phyloP scores from a whole-genome alignment of 2,329 filamentous ascomycete genomes.

The Hymenoscyphus scutula region DNA sequence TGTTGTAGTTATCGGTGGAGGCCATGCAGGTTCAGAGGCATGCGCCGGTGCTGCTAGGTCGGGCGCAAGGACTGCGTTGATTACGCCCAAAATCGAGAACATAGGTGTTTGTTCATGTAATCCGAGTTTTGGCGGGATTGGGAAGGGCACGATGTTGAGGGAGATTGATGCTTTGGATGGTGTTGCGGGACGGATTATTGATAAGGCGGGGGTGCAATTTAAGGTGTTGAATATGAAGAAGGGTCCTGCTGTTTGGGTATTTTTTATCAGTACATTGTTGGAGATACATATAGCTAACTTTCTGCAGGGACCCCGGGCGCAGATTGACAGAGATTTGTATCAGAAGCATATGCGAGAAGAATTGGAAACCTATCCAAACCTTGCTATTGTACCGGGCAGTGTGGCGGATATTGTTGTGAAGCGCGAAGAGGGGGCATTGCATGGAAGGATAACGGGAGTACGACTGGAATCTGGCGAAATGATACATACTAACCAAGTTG shows the following conservation, averaged over 20 bases:
- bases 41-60: conserved; percentile 85
- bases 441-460: conserved; percentile 76
- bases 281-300: conserved; percentile 6
- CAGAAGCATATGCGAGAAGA: conserved; percentile 88
- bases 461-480: conserved; percentile 84
- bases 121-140: conserved; percentile 96
- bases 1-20: conserved; percentile 93
- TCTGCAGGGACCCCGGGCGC: conserved; percentile 74
- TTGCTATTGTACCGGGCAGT: conserved; percentile 79
- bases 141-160: conserved; percentile 92
- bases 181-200: conserved; percentile 80
- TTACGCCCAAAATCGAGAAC: conserved; percentile 86
- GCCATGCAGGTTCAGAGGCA: conserved; percentile 93
- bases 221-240: conserved; percentile 84
- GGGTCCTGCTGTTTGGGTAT: conserved; percentile 85
- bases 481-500: conserved; percentile 73
- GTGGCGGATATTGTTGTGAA: conserved; percentile 88
- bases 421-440: conserved; percentile 50
- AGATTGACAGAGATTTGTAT: conserved; percentile 91
- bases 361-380: conserved; percentile 70
- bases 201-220: conserved; percentile 95
- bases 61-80: conserved; percentile 82
- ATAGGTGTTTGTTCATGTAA: conserved; percentile 96
- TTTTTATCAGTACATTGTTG: not conserved
- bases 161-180: conserved; percentile 96